A percentile compares a stretch with the other conserved stretches of the same genome.
phyloP scores from a whole-genome alignment of 768 basidiomycete species.

The Strobilomyces echinocephalus region DNA sequence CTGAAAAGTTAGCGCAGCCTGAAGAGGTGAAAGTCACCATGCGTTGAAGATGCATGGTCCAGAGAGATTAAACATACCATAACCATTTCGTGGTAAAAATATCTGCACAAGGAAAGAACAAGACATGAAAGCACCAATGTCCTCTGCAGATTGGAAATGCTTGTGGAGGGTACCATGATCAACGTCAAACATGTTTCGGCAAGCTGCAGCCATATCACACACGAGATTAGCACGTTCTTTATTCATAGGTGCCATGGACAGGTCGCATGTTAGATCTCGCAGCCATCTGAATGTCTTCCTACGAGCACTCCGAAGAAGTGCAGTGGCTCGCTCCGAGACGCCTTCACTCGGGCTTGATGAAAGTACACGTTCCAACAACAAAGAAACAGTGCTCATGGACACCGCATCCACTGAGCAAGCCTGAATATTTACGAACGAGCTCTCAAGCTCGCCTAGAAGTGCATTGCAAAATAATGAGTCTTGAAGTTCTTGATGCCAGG shows the following conservation, averaged over 20 bases:
- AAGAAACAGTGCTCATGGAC: conserved; percentile 28
- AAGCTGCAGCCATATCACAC: not conserved
- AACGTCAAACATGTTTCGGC: not conserved
- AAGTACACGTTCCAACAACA: conserved; percentile 16
- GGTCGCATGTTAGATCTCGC: not conserved
- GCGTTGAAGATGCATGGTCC: too few relatives aligned
- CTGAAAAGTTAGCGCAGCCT: not conserved
- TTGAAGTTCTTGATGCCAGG: not conserved
- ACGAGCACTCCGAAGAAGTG: not conserved
- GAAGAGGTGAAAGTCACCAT: too few relatives aligned
- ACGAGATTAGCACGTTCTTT: not conserved
- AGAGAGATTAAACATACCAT: not conserved
- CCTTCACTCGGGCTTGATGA: not conserved
- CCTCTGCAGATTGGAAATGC: too few relatives aligned
- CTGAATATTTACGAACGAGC: not conserved
- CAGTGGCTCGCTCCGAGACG: not conserved
- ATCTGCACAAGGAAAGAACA: conserved; percentile 22
- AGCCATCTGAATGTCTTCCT: not conserved
- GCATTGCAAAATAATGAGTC: not conserved
- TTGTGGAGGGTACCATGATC: not conserved
- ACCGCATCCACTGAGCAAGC: conserved; percentile 19
- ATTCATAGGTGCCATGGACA: not conserved
- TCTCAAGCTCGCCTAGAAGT: not conserved
- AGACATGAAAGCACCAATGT: conserved; percentile 3
- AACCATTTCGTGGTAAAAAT: too few relatives aligned